Evolutionary conservation across 2,329 filamentous ascomycete genomes (phyloP).

Genomic region (Cladobotryum protrusum): DNA sequence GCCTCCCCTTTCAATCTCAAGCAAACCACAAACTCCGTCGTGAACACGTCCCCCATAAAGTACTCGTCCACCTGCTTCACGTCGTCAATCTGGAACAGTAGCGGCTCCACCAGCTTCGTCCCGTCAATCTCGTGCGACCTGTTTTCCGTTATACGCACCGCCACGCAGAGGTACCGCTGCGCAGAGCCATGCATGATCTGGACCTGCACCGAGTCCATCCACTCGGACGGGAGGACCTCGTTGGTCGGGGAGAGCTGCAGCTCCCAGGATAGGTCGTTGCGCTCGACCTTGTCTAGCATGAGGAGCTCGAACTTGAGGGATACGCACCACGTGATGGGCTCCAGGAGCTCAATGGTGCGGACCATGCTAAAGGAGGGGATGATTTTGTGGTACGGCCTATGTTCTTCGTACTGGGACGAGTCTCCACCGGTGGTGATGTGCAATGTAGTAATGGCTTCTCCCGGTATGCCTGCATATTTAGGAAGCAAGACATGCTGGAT

Average conservation of each 20-base stretch:
- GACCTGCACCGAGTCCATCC: slow-evolving; percentile 16
- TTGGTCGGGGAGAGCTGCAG: not conserved
- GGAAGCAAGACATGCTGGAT: not conserved
- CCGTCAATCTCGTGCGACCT: not conserved
- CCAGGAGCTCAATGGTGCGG: too few relatives aligned
- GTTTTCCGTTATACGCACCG: not conserved
- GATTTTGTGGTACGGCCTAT: not conserved
- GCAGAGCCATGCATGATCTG: slow-evolving; percentile 10
- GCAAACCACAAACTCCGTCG: not conserved
- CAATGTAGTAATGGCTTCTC: not conserved
- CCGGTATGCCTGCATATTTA: not conserved
- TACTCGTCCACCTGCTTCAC: not conserved
- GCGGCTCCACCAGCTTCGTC: not conserved
- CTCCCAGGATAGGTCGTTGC: too few relatives aligned
- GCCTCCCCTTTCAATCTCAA: too few relatives aligned
- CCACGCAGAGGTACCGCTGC: not conserved
- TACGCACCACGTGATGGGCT: too few relatives aligned
- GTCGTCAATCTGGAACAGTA: not conserved
- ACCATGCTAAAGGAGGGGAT: not conserved
- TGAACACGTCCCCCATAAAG: not conserved
- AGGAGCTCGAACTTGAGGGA: too few relatives aligned
- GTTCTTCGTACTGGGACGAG: not conserved
- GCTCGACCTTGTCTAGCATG: too few relatives aligned
- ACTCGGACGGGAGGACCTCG: not conserved
- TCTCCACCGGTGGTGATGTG: not conserved